Conservation (phyloP, 2,329 filamentous ascomycete genomes). For the Chaetomium sp. region DNA sequence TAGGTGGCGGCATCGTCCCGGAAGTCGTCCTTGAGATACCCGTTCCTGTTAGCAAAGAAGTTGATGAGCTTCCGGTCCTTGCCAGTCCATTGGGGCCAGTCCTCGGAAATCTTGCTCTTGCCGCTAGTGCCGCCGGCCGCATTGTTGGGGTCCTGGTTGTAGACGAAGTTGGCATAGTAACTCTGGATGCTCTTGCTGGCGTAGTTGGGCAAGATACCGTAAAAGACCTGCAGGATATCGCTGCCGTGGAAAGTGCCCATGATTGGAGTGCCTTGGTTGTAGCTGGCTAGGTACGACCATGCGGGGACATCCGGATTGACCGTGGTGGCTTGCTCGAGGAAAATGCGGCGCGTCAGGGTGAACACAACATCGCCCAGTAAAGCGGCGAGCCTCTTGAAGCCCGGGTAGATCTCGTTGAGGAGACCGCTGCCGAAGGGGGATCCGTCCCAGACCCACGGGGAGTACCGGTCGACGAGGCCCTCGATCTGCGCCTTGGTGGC, state of each 20-base stretch:
- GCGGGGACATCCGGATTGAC: slow-evolving; percentile 60
- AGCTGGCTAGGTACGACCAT: slow-evolving; percentile 77
- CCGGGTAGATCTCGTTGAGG: slow-evolving; percentile 72
- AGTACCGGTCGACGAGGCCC: slow-evolving; percentile 64
- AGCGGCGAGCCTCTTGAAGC: slow-evolving; percentile 76
- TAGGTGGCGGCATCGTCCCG: slow-evolving; percentile 33
- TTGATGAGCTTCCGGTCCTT: slow-evolving; percentile 53
- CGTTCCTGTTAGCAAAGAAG: slow-evolving; percentile 41
- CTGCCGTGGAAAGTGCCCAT: slow-evolving; percentile 75
- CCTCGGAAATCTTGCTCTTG: slow-evolving; percentile 44
- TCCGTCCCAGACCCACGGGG: slow-evolving; percentile 57
- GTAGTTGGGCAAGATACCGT: slow-evolving; percentile 63
- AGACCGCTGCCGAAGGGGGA: slow-evolving; percentile 71
- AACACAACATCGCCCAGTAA: slow-evolving; percentile 76
- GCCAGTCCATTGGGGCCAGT: slow-evolving; percentile 48
- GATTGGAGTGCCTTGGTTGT: slow-evolving; percentile 70
- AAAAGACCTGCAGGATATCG: slow-evolving; percentile 71
- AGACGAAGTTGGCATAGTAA: slow-evolving; percentile 74
- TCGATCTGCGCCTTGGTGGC: slow-evolving; percentile 55
- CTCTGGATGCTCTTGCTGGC: slow-evolving; percentile 61
- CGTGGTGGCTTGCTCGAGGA: slow-evolving; percentile 53
- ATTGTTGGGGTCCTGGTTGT: slow-evolving; percentile 69
- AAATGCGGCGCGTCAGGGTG: slow-evolving; percentile 67
- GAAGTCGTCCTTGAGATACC: slow-evolving; percentile 38
- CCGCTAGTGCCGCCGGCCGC: slow-evolving; percentile 34